Evolutionary conservation across 192 early-diverging fungal genomes (phyloP).

Genomic region (Linnemannia exigua): DNA sequence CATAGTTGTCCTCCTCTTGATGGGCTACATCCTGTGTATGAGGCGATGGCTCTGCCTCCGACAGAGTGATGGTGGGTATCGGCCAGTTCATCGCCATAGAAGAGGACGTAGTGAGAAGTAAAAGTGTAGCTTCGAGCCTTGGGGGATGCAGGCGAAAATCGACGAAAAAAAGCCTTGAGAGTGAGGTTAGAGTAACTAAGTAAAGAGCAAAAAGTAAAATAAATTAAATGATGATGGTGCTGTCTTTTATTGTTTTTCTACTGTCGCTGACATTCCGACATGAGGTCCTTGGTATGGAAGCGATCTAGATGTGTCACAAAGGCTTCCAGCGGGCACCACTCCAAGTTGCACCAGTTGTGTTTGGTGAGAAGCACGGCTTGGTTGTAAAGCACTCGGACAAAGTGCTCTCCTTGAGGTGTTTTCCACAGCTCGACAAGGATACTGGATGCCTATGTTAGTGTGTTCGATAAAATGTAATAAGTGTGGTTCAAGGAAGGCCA

Average conservation of each 20-base stretch:
- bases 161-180: not conserved
- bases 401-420: slow-evolving; percentile 10
- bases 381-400: slow-evolving; percentile 50
- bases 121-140: not conserved
- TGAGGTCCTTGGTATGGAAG: slow-evolving; percentile 28
- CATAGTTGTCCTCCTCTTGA: not conserved
- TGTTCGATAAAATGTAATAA: not conserved
- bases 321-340: slow-evolving; percentile 42
- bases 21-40: not conserved
- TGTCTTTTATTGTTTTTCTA: not conserved
- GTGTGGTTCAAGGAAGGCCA: not conserved
- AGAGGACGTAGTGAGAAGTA: not conserved
- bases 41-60: not conserved
- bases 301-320: slow-evolving; percentile 33
- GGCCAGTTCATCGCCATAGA: not conserved
- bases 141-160: not conserved
- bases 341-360: slow-evolving; percentile 41
- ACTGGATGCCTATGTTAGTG: slow-evolving; percentile 27
- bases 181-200: too few relatives aligned
- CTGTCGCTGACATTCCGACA: slow-evolving; percentile 14
- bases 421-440: slow-evolving; percentile 46
- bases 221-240: not conserved
- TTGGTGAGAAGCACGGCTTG: slow-evolving; percentile 15
- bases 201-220: not conserved
- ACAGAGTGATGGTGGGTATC: not conserved